A percentile compares a stretch with the other conserved stretches of the same genome.
phyloP scores from a whole-genome alignment of 306 rosid species.

The Hippophae gyantsensis region DNA sequence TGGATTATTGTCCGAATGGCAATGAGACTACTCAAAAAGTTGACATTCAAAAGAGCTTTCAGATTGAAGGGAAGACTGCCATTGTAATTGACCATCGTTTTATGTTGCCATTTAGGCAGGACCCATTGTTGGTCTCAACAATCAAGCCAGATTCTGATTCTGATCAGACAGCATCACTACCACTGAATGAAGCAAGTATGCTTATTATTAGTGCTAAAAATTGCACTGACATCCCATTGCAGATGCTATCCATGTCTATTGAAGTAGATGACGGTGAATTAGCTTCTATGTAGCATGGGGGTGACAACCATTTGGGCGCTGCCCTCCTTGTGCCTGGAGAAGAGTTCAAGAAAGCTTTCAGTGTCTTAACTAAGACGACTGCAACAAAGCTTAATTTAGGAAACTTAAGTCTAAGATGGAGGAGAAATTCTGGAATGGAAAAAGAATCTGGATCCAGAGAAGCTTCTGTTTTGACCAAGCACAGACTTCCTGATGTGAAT shows the following conservation, averaged over 20 bases:
- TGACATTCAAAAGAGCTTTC: slow-evolving; percentile 84
- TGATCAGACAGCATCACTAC: slow-evolving; percentile 45
- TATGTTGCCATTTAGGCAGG: slow-evolving; percentile 71
- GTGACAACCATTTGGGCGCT: slow-evolving; percentile 33
- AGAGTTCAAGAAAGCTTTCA: slow-evolving; percentile 83
- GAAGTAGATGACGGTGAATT: slow-evolving; percentile 48
- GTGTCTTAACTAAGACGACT: slow-evolving; percentile 41
- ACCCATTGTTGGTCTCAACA: slow-evolving; percentile 65
- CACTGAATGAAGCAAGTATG: slow-evolving; percentile 52
- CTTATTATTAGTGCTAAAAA: slow-evolving; percentile 62
- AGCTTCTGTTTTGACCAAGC: slow-evolving; percentile 49
- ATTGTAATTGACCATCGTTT: slow-evolving; percentile 52
- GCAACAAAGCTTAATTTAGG: slow-evolving; percentile 51
- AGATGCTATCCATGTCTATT: slow-evolving; percentile 46
- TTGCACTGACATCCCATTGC: slow-evolving; percentile 61
- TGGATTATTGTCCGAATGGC: slow-evolving; percentile 54
- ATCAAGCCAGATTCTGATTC: slow-evolving; percentile 47
- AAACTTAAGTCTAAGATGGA: slow-evolving; percentile 68
- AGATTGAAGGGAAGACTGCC: slow-evolving; percentile 77
- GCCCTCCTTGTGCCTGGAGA: slow-evolving; percentile 66
- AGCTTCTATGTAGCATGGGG: slow-evolving; percentile 46
- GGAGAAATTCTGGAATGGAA: slow-evolving; percentile 47
- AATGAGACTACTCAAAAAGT: slow-evolving; percentile 50
- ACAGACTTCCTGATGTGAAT: slow-evolving; percentile 55
- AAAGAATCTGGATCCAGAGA: slow-evolving; percentile 32